Percentiles rank a stretch among this genome's conserved stretches.
phyloP scores from a whole-genome alignment of 805 yeast genomes.

The Metschnikowia gruessii region DNA sequence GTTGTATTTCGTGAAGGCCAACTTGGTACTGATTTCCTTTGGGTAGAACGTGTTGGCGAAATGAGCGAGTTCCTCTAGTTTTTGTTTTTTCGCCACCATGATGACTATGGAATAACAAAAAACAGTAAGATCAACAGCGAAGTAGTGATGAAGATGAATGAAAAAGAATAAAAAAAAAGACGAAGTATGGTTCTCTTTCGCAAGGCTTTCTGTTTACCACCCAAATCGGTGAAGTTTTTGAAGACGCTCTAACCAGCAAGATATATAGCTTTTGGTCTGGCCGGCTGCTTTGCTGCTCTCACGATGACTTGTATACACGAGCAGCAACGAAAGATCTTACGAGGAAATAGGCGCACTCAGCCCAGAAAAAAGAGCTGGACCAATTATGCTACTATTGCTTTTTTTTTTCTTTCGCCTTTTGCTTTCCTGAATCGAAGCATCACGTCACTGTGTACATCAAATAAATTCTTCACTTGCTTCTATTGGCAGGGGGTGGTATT shows the following conservation, averaged over 20 bases:
- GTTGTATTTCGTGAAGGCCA: slow-evolving; percentile 23
- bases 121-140: no score
- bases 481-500: no score
- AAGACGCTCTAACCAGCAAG: not conserved
- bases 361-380: not conserved
- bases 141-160: no score
- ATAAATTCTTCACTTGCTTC: not conserved
- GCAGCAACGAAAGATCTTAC: slow-evolving; percentile 3
- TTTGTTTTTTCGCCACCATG: slow-evolving; percentile 18
- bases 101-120: not conserved
- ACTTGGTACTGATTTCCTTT: slow-evolving; percentile 13
- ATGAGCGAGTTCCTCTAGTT: slow-evolving; percentile 15
- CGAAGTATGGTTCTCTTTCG: not conserved
- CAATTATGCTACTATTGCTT: not conserved
- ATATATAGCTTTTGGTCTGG: not conserved
- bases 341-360: slow-evolving; percentile 1
- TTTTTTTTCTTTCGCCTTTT: not conserved
- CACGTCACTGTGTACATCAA: not conserved
- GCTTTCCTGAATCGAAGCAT: no score
- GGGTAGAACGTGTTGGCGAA: slow-evolving; percentile 17
- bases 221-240: not conserved
- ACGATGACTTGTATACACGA: slow-evolving; percentile 6
- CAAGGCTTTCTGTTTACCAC: no score
- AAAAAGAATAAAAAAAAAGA: not conserved
- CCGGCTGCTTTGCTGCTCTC: slow-evolving; percentile 3